Conservation (phyloP, 805 yeast genomes). For the Nakazawaea ishiwadae region DNA sequence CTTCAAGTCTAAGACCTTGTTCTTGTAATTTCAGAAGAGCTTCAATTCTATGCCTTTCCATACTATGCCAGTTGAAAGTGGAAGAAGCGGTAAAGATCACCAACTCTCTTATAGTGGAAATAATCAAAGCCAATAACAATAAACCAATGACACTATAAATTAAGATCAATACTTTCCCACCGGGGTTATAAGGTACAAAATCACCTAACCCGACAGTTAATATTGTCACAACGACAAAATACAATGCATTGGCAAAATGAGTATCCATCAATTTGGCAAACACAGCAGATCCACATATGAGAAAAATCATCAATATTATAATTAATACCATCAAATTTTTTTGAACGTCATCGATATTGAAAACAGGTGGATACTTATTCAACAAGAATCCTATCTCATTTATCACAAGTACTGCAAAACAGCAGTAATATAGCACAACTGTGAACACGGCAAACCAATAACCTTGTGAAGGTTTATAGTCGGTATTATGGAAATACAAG, state of each 20-base stretch:
- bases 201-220: conserved; percentile 84
- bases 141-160: conserved; percentile 69
- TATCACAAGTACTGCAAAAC: conserved; percentile 45
- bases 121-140: conserved; percentile 65
- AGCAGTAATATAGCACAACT: conserved; percentile 51
- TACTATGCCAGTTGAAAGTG: conserved; percentile 59
- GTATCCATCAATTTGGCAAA: conserved; percentile 42
- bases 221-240: conserved; percentile 67
- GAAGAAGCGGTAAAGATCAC: conserved; percentile 59
- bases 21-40: conserved; percentile 21
- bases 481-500: conserved; percentile 21
- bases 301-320: conserved; percentile 61
- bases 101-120: conserved; percentile 64
- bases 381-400: conserved; percentile 60
- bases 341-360: conserved; percentile 64
- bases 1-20: conserved; percentile 23
- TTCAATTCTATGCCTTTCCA: conserved; percentile 45
- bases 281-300: conserved; percentile 64
- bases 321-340: conserved; percentile 71
- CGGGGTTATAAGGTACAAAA: conserved; percentile 47
- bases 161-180: conserved; percentile 54
- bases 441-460: conserved; percentile 78
- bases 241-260: conserved; percentile 63
- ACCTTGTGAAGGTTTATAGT: conserved; percentile 47
- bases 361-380: conserved; percentile 63